Conservation (phyloP, 2,329 filamentous ascomycete genomes). For the Monosporascus sp. region DNA sequence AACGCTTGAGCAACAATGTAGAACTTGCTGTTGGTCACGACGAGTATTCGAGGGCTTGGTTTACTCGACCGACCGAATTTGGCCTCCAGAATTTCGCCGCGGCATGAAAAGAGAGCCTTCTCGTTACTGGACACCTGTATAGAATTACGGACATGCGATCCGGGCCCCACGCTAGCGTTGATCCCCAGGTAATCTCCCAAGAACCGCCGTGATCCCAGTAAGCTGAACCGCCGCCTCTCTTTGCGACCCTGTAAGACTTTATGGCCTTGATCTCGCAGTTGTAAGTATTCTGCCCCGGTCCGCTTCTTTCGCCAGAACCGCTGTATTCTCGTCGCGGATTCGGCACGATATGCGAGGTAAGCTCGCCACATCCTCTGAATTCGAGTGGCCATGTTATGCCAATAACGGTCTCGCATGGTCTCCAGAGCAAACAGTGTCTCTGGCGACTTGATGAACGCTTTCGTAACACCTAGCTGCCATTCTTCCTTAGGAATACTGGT, state of each 20-base stretch:
- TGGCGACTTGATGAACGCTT: slow-evolving; percentile 96
- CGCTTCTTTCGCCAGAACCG: slow-evolving; percentile 93
- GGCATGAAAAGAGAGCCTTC: slow-evolving; percentile 80
- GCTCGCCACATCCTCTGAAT: slow-evolving; percentile 98
- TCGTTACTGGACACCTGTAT: slow-evolving; percentile 70
- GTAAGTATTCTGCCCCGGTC: slow-evolving; percentile 81
- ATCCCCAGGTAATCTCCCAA: slow-evolving; percentile 92
- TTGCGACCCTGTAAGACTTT: slow-evolving; percentile 77
- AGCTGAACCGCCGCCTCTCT: slow-evolving; percentile 84
- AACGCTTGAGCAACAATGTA: slow-evolving; percentile 85
- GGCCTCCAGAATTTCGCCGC: slow-evolving; percentile 82
- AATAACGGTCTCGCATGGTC: slow-evolving; percentile 96
- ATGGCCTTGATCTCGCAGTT: slow-evolving; percentile 85
- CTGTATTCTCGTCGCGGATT: slow-evolving; percentile 91
- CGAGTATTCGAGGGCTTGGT: slow-evolving; percentile 75
- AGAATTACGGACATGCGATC: slow-evolving; percentile 72
- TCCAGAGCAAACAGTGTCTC: slow-evolving; percentile 95
- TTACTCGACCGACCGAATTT: slow-evolving; percentile 98
- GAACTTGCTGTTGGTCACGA: slow-evolving; percentile 81
- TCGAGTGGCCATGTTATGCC: slow-evolving; percentile 98
- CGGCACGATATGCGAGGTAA: slow-evolving; percentile 85
- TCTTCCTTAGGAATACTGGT: slow-evolving; percentile 93
- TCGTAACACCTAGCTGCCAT: slow-evolving; percentile 94
- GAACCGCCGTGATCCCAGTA: slow-evolving; percentile 87
- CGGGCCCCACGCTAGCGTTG: slow-evolving; percentile 73